Evolutionary conservation across 768 basidiomycete species (phyloP), one percentile per base, ranked within the genome.

Genomic region (Collybiopsis confluens): DNA sequence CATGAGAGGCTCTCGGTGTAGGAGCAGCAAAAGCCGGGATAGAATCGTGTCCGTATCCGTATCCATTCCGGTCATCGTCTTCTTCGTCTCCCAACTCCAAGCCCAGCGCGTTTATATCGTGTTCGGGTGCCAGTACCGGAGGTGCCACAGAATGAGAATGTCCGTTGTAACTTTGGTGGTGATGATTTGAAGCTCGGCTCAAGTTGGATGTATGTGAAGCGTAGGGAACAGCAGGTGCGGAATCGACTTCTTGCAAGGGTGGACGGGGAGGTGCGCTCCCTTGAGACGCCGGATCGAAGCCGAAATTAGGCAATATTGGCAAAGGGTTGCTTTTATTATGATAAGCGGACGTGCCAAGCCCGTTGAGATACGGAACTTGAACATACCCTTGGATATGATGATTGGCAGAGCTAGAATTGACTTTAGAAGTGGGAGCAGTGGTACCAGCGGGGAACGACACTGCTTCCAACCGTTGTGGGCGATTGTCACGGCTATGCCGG

Each of bases 1-100:
- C 35, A 42, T 52, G 50, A 52, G 50, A 40, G 15, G 50, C 50
- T 13, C 50, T 26, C 3, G 50, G 50, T 9, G 50, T 52, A 18
- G 50, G 50, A 15, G 50, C 50, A 52, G 50, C 50, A 23, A 52
- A 52, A 20, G 50, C 38, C 26, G 50, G 50, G n/a, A 52, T 52
- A 13, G 45, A 30, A 8, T 46, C 45, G 18, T n/a, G 33, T 13
- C 13, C 47, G 37, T 48, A 48, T 20, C 47, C 47, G 24, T 15
- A 30, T 2, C 44, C 24, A 33, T 33, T 33, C 16, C 40, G 40
- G 21, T 49, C 9, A 16, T 50, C 13, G 23, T 26, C 21, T 0
- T 37, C 23, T 21, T 42, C 50, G 2, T 42, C 38, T 10, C 23
- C n/a, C 26, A 52, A 26, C 5, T 52, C 50, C 23, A 52, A 28